Conservation (phyloP, 148 eudicot species). For the Drosera capensis region DNA sequence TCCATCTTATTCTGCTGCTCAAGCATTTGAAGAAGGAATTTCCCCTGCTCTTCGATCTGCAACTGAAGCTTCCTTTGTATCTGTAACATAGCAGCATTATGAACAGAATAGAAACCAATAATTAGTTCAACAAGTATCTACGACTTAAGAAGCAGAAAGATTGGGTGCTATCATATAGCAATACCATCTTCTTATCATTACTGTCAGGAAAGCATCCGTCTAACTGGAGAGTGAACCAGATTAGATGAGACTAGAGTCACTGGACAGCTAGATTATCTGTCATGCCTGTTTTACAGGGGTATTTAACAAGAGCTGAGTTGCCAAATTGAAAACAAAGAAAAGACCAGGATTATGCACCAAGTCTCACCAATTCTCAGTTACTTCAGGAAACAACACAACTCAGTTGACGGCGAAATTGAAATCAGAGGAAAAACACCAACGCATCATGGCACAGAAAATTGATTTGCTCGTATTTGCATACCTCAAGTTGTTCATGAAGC, state of each 20-base stretch:
- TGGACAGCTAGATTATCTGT: no score
- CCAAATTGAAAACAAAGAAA: no score
- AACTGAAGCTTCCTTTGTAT: conserved; percentile 36
- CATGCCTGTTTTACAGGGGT: no score
- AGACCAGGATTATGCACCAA: no score
- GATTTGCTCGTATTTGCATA: conserved; percentile 6
- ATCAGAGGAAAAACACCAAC: not conserved
- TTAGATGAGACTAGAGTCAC: no score
- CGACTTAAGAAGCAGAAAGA: no score
- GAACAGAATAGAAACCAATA: not conserved
- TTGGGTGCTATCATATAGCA: not conserved
- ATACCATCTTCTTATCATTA: not conserved
- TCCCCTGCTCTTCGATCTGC: conserved; percentile 39
- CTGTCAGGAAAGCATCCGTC: not conserved
- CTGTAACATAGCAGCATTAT: conserved; percentile 4
- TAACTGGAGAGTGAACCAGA: no score
- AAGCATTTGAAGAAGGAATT: conserved; percentile 32
- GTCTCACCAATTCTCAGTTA: no score
- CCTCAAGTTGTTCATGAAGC: conserved; percentile 74
- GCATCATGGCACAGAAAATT: not conserved
- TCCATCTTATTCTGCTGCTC: conserved; percentile 30
- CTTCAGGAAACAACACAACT: no score
- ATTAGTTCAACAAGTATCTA: not conserved
- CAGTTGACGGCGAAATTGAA: not conserved
- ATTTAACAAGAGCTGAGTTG: no score